Evolutionary conservation across 2,329 filamentous ascomycete species (phyloP), one percentile per base, ranked within the genome.

Genomic region (Fusarium foetens): DNA sequence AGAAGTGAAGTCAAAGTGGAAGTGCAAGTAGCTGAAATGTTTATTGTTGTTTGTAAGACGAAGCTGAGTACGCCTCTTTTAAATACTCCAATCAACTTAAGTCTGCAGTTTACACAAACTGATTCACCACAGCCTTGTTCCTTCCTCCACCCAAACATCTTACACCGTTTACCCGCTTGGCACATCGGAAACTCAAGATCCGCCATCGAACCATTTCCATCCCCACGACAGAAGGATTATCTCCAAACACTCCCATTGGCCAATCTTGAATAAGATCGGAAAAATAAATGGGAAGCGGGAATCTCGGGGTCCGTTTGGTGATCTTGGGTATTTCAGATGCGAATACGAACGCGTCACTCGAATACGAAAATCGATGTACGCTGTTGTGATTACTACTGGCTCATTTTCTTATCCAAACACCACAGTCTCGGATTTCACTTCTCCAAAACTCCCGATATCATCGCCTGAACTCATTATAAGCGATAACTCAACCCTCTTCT

Each of bases 391-490:
- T 27, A 25, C 12, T 27, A 21, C 14, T 58, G 25, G 21, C 31
- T 27, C 41, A 6, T 19, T 25, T 23, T 14, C 42, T 33, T 33
- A 51, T 43, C 36, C 72, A 58, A 66, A 77, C 23, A 39, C 55
- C 25, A 76, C 66, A 19, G 63, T 58, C 38, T 76, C 74, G 8
- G 36, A 55, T 23, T 61, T 41, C 9, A 68, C 45, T 19, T 61
- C 48, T 25, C 75, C 75, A 41, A 61, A 75, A 29, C 55, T 36
- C 10, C 58, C 66, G 5, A 58, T 5, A 13, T 62, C 68, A 58
- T 75, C 71, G 4, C 73, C 63, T 2, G 74, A 70, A n/a, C 63
- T 65, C 74, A 77, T 68, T 33, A 76, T 66, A 36, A 77, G 59
- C 25, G 68, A 70, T 7, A 77, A 10, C 9, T 78, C 65, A 38